These are phyloP conservation scores for Agastache rugosa DNA, from an alignment of 257 asterid species.

Conservation along the genomic window DNA sequence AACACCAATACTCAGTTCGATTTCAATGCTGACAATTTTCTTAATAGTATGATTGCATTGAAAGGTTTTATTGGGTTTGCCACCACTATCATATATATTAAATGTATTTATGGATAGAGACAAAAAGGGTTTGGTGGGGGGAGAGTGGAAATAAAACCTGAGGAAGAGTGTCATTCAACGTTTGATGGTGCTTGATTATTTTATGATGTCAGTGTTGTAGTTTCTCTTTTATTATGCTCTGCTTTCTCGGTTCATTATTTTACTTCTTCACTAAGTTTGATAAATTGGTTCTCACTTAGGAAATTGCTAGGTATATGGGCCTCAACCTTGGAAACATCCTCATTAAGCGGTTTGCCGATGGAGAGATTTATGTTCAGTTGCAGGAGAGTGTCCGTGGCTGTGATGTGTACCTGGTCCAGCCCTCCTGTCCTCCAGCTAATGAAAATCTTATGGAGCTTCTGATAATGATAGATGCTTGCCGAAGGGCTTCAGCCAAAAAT, in stretches of 20 bases:
- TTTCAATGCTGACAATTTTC: background rate
- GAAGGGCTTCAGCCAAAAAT: slow-evolving; percentile 92
- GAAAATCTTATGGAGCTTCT: slow-evolving; percentile 95
- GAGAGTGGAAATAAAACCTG: slow-evolving; percentile 3
- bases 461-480: slow-evolving; percentile 93
- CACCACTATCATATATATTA: background rate
- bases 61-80: slow-evolving; percentile 4
- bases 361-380: slow-evolving; percentile 91
- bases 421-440: slow-evolving; percentile 90
- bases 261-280: slow-evolving; percentile 30
- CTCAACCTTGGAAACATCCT: slow-evolving; percentile 69
- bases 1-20: background rate
- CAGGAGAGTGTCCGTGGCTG: slow-evolving; percentile 98
- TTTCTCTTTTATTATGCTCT: background rate
- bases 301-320: slow-evolving; percentile 96
- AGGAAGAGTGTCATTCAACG: background rate
- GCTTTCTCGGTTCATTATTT: background rate
- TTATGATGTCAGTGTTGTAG: slow-evolving; percentile 16
- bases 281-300: slow-evolving; percentile 48
- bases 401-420: slow-evolving; percentile 80
- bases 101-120: slow-evolving; percentile 6
- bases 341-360: slow-evolving; percentile 88
- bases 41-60: slow-evolving; percentile 1
- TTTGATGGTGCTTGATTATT: slow-evolving; percentile 17
- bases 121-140: background rate